phyloP scores from a whole-genome alignment of 306 rosid species.

The Oxytropis ochrocephala region DNA sequence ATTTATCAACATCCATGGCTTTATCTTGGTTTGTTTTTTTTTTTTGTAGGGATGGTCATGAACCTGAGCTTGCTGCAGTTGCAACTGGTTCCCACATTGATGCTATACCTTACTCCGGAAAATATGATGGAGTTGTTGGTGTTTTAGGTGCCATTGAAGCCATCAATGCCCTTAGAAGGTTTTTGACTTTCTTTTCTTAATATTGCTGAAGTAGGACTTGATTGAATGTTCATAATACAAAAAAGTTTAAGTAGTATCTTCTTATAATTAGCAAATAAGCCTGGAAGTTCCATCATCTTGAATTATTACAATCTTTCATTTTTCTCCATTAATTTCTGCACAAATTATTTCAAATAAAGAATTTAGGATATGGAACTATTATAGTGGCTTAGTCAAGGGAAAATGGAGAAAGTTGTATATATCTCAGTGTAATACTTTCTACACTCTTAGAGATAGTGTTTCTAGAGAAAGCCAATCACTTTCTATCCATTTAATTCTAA shows the following conservation, averaged over 20 bases:
- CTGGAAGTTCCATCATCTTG: constrained; percentile 6
- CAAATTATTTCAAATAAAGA: not conserved
- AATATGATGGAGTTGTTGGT: constrained; percentile 94
- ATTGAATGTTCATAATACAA: not conserved
- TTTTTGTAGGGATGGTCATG: constrained; percentile 63
- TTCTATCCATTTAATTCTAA: not conserved
- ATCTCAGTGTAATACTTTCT: not conserved
- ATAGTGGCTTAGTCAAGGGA: not conserved
- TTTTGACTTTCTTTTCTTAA: constrained; percentile 23
- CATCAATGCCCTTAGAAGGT: constrained; percentile 79
- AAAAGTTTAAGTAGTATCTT: not conserved
- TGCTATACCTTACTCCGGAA: constrained; percentile 96
- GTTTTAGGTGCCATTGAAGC: constrained; percentile 99
- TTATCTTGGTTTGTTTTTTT: constrained; percentile 16
- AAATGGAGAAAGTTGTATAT: not conserved
- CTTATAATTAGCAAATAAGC: not conserved
- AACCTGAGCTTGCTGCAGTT: constrained; percentile 73
- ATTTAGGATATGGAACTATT: not conserved
- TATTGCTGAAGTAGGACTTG: not conserved
- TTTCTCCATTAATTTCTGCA: not conserved
- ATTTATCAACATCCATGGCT: not conserved
- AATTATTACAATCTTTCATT: not conserved
- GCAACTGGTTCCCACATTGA: constrained; percentile 95
- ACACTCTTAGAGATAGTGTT: not conserved
- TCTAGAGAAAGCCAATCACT: not conserved